phyloP scores from a whole-genome alignment of 140 eudicot genomes.

The Bidens hawaiensis region DNA sequence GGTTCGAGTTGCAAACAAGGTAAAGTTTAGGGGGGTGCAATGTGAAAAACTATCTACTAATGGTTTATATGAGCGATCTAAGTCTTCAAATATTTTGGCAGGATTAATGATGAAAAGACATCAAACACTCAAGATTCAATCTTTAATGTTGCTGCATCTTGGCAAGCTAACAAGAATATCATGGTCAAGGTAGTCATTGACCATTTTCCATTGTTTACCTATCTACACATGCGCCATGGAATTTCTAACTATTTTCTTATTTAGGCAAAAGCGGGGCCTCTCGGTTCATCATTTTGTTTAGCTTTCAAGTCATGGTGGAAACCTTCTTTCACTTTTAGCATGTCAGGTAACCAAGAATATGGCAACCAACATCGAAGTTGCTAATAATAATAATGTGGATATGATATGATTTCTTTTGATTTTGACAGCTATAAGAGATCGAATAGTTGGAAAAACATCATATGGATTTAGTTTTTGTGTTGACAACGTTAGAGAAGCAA shows the following conservation, averaged over 20 bases:
- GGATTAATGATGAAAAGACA: conserved; percentile 45
- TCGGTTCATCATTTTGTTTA: conserved; percentile 61
- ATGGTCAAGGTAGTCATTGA: conserved; percentile 49
- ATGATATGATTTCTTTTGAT: conserved; percentile 2
- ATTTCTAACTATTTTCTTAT: background rate
- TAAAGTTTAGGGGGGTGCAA: conserved; percentile 20
- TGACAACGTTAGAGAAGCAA: conserved; percentile 72
- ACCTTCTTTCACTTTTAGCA: conserved; percentile 72
- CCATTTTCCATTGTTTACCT: background rate
- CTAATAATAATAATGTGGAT: background rate
- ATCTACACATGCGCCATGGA: background rate
- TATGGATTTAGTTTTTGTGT: conserved; percentile 61
- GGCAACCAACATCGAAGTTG: background rate
- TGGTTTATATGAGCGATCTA: background rate
- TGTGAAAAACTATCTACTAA: background rate
- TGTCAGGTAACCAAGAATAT: conserved; percentile 51
- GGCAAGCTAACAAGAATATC: conserved; percentile 86
- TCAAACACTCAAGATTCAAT: conserved; percentile 55
- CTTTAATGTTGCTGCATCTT: conserved; percentile 82
- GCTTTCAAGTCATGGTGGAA: conserved; percentile 95
- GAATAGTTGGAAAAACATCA: conserved; percentile 45
- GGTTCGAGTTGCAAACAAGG: conserved; percentile 72
- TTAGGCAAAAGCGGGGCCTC: conserved; percentile 79
- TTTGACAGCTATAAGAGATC: conserved; percentile 61
- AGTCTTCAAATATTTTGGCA: conserved; percentile 15